Evolutionary conservation across 2,329 filamentous ascomycete genomes (phyloP).

Genomic region (Passalora sequoiae): DNA sequence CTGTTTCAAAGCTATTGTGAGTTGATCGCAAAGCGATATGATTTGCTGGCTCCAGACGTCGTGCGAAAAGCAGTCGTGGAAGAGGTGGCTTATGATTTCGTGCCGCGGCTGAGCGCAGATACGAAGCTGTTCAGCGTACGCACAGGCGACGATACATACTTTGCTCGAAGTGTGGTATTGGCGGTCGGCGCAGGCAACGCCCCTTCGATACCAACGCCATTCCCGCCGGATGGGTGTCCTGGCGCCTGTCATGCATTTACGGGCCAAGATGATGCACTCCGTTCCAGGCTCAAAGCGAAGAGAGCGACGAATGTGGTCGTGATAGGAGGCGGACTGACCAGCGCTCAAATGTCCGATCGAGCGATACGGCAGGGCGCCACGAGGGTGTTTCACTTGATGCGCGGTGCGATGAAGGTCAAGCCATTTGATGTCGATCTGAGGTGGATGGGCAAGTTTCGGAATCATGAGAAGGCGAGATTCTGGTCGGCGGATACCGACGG

Average conservation of each 20-base stretch:
- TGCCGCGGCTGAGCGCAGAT: conserved; percentile 40
- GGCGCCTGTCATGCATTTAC: conserved; percentile 62
- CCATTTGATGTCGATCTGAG: conserved; percentile 70
- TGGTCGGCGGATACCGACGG: conserved; percentile 70
- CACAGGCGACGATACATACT: conserved; percentile 53
- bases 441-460: conserved; percentile 80
- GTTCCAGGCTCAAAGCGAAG: conserved; percentile 48
- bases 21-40: conserved; percentile 38
- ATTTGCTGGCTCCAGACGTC: conserved; percentile 46
- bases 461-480: conserved; percentile 69
- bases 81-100: conserved; percentile 56
- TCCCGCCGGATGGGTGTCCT: conserved; percentile 34
- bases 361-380: conserved; percentile 58
- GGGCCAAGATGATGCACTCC: conserved; percentile 43
- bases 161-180: conserved; percentile 59
- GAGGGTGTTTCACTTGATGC: conserved; percentile 66
- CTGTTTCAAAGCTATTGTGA: conserved; percentile 42
- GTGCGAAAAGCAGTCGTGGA: conserved; percentile 57
- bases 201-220: conserved; percentile 45
- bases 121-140: conserved; percentile 60
- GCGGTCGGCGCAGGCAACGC: conserved; percentile 65
- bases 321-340: conserved; percentile 70
- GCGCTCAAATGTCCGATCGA: conserved; percentile 66
- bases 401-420: conserved; percentile 59
- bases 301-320: conserved; percentile 61